phyloP scores from a whole-genome alignment of 257 asterid genomes.

The Cordia subcordata region DNA sequence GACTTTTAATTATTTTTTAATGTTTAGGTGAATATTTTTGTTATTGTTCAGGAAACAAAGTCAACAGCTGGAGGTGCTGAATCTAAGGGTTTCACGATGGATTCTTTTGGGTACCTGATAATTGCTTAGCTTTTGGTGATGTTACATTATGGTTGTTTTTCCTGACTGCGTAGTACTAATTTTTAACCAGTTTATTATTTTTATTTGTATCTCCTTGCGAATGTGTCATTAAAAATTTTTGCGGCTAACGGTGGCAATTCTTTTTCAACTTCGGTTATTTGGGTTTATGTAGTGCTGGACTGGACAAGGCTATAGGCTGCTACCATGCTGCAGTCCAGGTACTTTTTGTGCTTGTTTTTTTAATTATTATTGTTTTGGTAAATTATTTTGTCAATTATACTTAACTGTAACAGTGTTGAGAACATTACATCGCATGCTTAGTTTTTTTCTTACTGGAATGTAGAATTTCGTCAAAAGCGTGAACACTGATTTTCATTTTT shows the following conservation, averaged over 20 bases:
- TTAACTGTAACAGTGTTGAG: too few relatives aligned
- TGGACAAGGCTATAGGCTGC: constrained; percentile 72
- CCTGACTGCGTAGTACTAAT: not conserved
- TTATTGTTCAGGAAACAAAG: constrained; percentile 39
- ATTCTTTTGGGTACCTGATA: constrained; percentile 34
- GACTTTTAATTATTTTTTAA: not conserved
- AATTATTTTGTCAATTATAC: too few relatives aligned
- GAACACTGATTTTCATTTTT: not conserved
- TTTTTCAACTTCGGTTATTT: not conserved
- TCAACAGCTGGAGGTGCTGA: constrained; percentile 40
- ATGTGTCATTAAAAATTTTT: too few relatives aligned
- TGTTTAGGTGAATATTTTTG: constrained; percentile 4
- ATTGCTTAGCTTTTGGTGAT: not conserved
- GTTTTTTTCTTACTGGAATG: too few relatives aligned
- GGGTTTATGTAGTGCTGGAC: constrained; percentile 39
- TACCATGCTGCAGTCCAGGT: constrained; percentile 87
- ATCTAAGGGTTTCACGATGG: constrained; percentile 35
- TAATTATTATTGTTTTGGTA: not conserved
- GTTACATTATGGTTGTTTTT: too few relatives aligned
- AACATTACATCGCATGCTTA: too few relatives aligned
- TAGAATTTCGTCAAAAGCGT: not conserved
- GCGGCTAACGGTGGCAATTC: not conserved
- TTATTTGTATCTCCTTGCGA: too few relatives aligned
- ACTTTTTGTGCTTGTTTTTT: constrained; percentile 3
- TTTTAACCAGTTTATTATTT: constrained; percentile 1